These are phyloP conservation scores for Psilocybe sp. DNA, from an alignment of 768 basidiomycete species.

Conservation along the genomic window DNA sequence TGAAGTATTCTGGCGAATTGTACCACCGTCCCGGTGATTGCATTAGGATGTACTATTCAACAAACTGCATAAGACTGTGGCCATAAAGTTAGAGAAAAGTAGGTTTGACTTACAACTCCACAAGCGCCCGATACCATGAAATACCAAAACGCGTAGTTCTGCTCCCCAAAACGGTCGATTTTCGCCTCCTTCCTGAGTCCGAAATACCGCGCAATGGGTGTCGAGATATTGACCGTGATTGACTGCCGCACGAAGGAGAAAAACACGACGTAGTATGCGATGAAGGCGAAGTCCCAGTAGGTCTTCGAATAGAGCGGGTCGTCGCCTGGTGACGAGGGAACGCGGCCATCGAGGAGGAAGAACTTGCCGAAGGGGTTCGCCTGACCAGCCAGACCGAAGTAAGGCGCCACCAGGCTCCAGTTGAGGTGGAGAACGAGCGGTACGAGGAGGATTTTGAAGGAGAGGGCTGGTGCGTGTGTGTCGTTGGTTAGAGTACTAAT, in stretches of 20 bases:
- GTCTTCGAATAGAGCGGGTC: conserved; percentile 71
- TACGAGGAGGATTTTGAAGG: conserved; percentile 64
- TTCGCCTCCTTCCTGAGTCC: conserved; percentile 69
- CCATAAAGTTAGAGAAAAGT: background rate
- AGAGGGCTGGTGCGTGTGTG: conserved; percentile 39
- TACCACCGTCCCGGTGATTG: conserved; percentile 88
- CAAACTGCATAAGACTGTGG: background rate
- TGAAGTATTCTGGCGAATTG: conserved; percentile 81
- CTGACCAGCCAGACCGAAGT: conserved; percentile 36
- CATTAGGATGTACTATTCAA: conserved; percentile 72
- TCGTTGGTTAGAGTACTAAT: too few species aligned
- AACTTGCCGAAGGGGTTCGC: conserved; percentile 72
- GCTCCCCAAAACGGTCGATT: conserved; percentile 86
- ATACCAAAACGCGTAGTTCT: conserved; percentile 84
- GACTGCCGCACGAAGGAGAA: conserved; percentile 87
- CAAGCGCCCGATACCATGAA: conserved; percentile 66
- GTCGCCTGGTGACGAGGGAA: conserved; percentile 47
- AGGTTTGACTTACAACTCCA: conserved; percentile 64
- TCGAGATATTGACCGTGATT: conserved; percentile 60
- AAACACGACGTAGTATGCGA: conserved; percentile 81
- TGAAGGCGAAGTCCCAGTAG: conserved; percentile 72
- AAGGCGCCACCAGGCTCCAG: conserved; percentile 53
- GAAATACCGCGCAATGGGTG: conserved; percentile 65
- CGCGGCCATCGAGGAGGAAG: conserved; percentile 68
- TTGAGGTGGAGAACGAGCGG: conserved; percentile 61